A percentile compares a stretch with the other conserved stretches of the same genome.
These are phyloP conservation scores for Neofusicoccum cordaticola DNA, from an alignment of 2,329 filamentous ascomycete species.

Conservation along the genomic window DNA sequence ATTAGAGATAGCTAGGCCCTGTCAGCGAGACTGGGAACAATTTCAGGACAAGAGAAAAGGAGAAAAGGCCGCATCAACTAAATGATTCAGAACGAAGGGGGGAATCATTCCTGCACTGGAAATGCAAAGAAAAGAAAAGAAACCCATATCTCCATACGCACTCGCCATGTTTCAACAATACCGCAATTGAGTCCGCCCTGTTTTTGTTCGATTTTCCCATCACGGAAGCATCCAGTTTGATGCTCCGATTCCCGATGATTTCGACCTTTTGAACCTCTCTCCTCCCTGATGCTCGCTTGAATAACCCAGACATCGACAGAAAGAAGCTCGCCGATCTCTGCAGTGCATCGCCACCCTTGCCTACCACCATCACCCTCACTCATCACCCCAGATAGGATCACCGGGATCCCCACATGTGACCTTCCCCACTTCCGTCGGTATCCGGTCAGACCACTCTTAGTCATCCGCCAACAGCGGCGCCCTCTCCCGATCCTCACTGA, in stretches of 20 bases:
- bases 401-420: too few species aligned
- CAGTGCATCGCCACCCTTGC: too few species aligned
- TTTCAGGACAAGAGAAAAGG: not conserved
- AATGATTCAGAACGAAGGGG: not conserved
- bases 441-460: slow-evolving; percentile 15
- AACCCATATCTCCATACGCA: not conserved
- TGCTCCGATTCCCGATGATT: too few species aligned
- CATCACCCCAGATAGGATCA: too few species aligned
- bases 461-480: slow-evolving; percentile 52
- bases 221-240: too few species aligned
- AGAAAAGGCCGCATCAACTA: not conserved
- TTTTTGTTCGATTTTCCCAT: not conserved
- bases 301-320: too few species aligned
- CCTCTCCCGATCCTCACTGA: slow-evolving; percentile 52
- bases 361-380: too few species aligned
- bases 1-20: not conserved
- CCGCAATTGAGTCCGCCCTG: not conserved
- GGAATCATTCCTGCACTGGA: not conserved
- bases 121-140: not conserved
- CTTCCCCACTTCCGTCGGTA: too few species aligned
- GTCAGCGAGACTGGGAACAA: not conserved
- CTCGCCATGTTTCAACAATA: not conserved
- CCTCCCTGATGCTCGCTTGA: too few species aligned
- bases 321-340: too few species aligned
- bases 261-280: too few species aligned